A percentile compares a stretch with the other conserved stretches of the same genome.
Evolutionary conservation across 2,329 filamentous ascomycete genomes (phyloP).

Genomic region (Meredithiella fracta): DNA sequence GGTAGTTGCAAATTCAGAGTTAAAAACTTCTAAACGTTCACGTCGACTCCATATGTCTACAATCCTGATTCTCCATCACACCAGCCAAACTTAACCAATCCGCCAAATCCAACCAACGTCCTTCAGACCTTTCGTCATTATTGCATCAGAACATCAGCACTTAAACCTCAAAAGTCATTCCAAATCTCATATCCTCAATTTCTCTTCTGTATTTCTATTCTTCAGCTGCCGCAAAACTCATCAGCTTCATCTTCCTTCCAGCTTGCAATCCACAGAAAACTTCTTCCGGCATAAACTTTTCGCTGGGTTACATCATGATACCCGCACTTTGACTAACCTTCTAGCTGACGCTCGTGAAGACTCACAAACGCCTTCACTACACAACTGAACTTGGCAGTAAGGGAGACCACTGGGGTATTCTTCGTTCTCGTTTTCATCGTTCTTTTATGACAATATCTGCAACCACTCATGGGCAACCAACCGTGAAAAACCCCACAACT

Average conservation of each 20-base stretch:
- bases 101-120: not conserved
- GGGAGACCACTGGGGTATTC: no score
- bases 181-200: not conserved
- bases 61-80: not conserved
- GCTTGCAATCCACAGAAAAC: not conserved
- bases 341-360: no score
- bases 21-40: not conserved
- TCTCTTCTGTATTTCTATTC: not conserved
- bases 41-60: not conserved
- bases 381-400: no score
- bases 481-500: no score
- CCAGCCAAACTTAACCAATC: not conserved
- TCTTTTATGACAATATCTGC: no score
- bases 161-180: no score
- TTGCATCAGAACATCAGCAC: no score
- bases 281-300: not conserved
- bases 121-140: not conserved
- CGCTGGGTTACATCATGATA: no score
- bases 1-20: not conserved
- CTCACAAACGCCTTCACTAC: no score
- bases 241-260: not conserved
- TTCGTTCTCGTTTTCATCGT: no score
- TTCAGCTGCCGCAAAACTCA: not conserved
- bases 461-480: not conserved
- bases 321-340: no score